Base-by-base conservation (phyloP, 2,329 filamentous ascomycete species). In the Trichoderma sp. region DNA sequence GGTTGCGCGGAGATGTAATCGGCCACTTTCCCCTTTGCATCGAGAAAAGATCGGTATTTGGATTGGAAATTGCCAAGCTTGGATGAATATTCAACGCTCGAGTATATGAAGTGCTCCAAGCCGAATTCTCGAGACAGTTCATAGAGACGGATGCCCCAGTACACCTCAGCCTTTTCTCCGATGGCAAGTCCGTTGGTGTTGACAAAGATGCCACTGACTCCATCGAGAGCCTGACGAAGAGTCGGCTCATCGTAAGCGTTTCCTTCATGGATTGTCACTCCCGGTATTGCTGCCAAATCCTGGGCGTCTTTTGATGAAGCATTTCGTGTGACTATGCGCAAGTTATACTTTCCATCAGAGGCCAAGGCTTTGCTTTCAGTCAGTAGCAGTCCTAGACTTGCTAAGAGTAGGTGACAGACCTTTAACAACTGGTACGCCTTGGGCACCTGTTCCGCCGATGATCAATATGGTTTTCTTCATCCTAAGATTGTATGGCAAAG, bases 141-240 rank as follows among this genome's bases (percentile, higher is more conserved):
- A 60, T 71, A 71, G 7, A 71, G 24, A 7, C 67, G 67, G 29
- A 71, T 71, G 6, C 67, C 67, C 67, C 67, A 71, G 9, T 71
- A 71, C 1, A 71, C 38, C 67, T 71, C 67, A 0, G 67, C 67
- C 67, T 50, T 71, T 71, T 71, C 67, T n/a, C 67, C 67, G 11
- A 59, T 71, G 4, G 67, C 67, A 71, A 71, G 41, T 4, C 67
- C 67, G n/a, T 71, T 71, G 2, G 67, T 71, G 4, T 71, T 71
- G 50, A 41, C 67, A 59, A 71, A 71, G 14, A 71, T 27, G 6
- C 41, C 41, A 8, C 38, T 11, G 31, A 38, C 50, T 50, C 67
- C 67, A 7, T 41, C n/a, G n/a, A 71, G 29, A 9, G 67, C 67
- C 11, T 71, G 21, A 5, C 67, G 67, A n/a, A 71, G 67, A 1